phyloP scores from a whole-genome alignment of 2,329 filamentous ascomycete species.

The Colletotrichum eremochloae region DNA sequence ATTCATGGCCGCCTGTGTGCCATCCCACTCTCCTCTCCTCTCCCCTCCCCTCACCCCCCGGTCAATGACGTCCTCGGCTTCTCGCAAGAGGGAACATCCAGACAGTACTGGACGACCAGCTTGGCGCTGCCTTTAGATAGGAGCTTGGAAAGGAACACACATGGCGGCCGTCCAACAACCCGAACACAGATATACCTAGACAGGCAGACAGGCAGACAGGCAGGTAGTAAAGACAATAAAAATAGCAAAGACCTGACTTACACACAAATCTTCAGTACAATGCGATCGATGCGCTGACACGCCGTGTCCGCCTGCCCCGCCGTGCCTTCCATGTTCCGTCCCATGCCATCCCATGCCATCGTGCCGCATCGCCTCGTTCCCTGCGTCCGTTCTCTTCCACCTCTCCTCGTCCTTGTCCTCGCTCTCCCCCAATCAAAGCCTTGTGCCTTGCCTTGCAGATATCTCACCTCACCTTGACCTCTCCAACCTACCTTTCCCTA shows the following conservation, averaged over 20 bases:
- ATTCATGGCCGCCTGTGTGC: slow-evolving; percentile 17
- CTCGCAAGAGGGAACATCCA: background rate
- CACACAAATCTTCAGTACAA: background rate
- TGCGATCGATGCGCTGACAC: background rate
- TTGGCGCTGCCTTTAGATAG: background rate
- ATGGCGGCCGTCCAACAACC: background rate
- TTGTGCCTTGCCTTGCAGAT: slow-evolving; percentile 25
- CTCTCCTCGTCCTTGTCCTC: background rate
- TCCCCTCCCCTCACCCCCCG: background rate
- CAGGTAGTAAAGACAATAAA: background rate
- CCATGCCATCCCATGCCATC: slow-evolving; percentile 9
- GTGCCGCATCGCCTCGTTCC: slow-evolving; percentile 10
- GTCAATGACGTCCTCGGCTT: slow-evolving; percentile 38
- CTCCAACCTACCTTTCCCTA: slow-evolving; percentile 4
- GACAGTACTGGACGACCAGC: background rate
- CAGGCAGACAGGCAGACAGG: background rate
- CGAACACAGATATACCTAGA: background rate
- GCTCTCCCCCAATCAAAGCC: slow-evolving; percentile 14
- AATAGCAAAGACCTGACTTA: background rate
- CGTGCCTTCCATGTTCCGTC: slow-evolving; percentile 11
- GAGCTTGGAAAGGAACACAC: background rate
- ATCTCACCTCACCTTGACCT: background rate
- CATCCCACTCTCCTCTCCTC: background rate
- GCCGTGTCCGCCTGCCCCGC: slow-evolving; percentile 7
- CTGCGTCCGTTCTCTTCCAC: background rate